A percentile compares a stretch with the other conserved stretches of the same genome.
phyloP scores from a whole-genome alignment of 768 basidiomycete genomes.

The Infundibulicybe gibba region DNA sequence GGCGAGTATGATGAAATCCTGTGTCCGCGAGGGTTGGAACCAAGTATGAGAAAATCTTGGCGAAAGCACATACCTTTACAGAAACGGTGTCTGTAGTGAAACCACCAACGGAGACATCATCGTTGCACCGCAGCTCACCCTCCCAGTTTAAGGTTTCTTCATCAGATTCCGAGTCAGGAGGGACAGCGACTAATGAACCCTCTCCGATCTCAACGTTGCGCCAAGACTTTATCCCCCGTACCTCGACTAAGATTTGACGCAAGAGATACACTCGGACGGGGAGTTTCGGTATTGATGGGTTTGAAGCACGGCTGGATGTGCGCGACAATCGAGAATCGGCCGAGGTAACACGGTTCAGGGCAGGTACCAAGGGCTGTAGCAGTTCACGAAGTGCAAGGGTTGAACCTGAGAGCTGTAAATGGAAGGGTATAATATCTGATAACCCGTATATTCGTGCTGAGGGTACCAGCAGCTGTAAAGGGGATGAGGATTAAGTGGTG shows the following conservation, averaged over 20 bases:
- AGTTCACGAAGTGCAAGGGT: conserved; percentile 26
- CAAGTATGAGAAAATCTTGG: too few species aligned
- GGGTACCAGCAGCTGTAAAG: conserved; percentile 37
- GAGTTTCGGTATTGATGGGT: neutral
- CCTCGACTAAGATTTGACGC: neutral
- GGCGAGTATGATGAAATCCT: conserved; percentile 59
- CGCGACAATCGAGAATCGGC: neutral
- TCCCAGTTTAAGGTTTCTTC: neutral
- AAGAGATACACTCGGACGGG: neutral
- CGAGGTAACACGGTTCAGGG: neutral
- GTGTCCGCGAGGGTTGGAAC: neutral
- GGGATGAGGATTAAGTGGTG: neutral
- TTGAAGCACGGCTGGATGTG: neutral
- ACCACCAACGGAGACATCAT: neutral
- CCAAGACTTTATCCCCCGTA: neutral
- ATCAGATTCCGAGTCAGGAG: neutral
- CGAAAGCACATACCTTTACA: conserved; percentile 1
- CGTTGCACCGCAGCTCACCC: neutral
- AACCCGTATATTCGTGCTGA: conserved; percentile 31
- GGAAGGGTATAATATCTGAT: conserved; percentile 38
- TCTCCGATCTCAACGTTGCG: neutral
- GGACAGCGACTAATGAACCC: neutral
- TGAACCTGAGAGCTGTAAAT: conserved; percentile 36
- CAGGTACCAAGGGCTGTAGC: neutral
- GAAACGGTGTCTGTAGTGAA: neutral